Evolutionary conservation across 768 basidiomycete species (phyloP).

Genomic region (Mycena olivaceomarginata): DNA sequence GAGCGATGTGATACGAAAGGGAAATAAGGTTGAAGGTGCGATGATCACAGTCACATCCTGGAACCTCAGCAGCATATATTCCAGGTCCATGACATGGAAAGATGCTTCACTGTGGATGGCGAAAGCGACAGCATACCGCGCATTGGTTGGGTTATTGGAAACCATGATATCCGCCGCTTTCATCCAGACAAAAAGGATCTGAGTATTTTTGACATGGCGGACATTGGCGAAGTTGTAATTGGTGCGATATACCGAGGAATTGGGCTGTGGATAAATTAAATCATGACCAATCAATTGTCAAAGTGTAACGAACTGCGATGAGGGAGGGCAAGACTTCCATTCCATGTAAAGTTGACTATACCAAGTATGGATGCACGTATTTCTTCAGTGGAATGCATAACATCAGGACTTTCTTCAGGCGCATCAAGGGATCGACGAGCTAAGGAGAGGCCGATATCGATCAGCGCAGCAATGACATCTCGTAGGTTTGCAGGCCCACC

Average conservation of each 20-base stretch:
- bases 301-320: conserved; percentile 2
- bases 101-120: too few species aligned
- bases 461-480: background rate
- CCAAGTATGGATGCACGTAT: background rate
- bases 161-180: background rate
- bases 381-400: background rate
- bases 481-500: background rate
- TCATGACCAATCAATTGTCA: background rate
- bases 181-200: conserved; percentile 21
- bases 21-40: conserved; percentile 16
- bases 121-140: conserved; percentile 18
- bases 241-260: background rate
- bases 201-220: conserved; percentile 15
- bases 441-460: background rate
- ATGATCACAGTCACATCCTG: conserved; percentile 35
- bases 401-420: background rate
- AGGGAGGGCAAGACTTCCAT: conserved; percentile 14
- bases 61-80: conserved; percentile 15
- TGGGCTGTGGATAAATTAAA: conserved; percentile 5
- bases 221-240: background rate
- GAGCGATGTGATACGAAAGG: conserved; percentile 12
- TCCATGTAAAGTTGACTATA: conserved; percentile 21
- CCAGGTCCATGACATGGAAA: conserved; percentile 22
- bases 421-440: background rate
- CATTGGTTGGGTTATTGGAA: background rate